These are phyloP conservation scores for Stentor roeselii DNA, from an alignment of 73 alveolate species.

Conservation along the genomic window DNA sequence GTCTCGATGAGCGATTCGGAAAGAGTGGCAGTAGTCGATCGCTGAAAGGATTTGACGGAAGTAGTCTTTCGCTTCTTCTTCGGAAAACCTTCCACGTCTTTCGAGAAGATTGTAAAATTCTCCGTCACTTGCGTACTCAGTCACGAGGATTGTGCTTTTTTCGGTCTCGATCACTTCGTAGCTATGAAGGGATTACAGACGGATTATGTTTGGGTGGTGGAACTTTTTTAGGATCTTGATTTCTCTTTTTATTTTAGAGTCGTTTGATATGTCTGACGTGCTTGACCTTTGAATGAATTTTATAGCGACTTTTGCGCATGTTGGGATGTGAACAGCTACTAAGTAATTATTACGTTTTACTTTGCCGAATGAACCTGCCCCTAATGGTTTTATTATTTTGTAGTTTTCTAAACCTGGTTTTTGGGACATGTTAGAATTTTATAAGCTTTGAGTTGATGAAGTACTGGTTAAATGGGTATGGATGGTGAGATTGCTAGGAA, in stretches of 20 bases:
- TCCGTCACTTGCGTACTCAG: constrained; percentile 77
- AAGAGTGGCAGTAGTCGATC: constrained; percentile 71
- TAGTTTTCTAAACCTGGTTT: constrained; percentile 59
- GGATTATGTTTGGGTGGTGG: constrained; percentile 71
- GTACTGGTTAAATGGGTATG: no score
- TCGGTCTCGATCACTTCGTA: constrained; percentile 70
- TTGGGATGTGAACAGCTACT: constrained; percentile 60
- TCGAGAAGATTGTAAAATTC: constrained; percentile 74
- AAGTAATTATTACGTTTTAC: constrained; percentile 55
- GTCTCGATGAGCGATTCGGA: constrained; percentile 81
- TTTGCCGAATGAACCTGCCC: constrained; percentile 79
- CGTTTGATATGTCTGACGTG: constrained; percentile 54
- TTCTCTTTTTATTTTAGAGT: constrained; percentile 73
- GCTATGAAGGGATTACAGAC: constrained; percentile 30
- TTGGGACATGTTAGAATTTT: no score
- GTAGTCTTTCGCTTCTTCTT: constrained; percentile 61
- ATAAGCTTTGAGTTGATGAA: no score
- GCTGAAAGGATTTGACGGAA: constrained; percentile 73
- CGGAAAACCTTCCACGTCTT: constrained; percentile 48
- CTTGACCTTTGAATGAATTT: constrained; percentile 62
- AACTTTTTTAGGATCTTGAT: constrained; percentile 64
- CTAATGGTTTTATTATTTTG: constrained; percentile 53
- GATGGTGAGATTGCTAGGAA: no score
- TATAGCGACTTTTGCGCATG: constrained; percentile 73
- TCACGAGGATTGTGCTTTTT: constrained; percentile 59